Conservation (phyloP, 148 eudicot genomes). For the Agrostemma githago region DNA sequence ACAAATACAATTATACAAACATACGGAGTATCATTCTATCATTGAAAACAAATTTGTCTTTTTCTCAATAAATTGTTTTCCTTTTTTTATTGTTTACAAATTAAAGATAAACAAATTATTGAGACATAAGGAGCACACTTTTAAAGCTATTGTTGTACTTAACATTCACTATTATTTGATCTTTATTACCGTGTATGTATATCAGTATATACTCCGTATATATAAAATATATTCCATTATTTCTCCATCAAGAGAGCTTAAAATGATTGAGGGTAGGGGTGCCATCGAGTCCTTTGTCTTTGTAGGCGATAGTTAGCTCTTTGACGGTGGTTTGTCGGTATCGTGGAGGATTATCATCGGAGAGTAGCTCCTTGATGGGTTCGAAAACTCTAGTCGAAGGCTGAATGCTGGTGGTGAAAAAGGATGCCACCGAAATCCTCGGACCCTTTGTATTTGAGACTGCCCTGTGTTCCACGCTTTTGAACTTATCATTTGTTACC, state of each 20-base stretch:
- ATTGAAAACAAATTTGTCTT: too few relatives aligned
- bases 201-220: too few relatives aligned
- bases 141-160: too few relatives aligned
- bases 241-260: slow-evolving; percentile 21
- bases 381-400: slow-evolving; percentile 21
- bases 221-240: too few relatives aligned
- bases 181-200: too few relatives aligned
- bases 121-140: too few relatives aligned
- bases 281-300: slow-evolving; percentile 40
- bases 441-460: slow-evolving; percentile 37
- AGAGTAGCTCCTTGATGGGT: slow-evolving; percentile 41
- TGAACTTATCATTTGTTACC: slow-evolving; percentile 36
- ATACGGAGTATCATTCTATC: too few relatives aligned
- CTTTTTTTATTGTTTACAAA: too few relatives aligned
- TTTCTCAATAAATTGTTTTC: too few relatives aligned
- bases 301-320: slow-evolving; percentile 24
- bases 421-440: slow-evolving; percentile 42
- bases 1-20: too few relatives aligned
- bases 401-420: slow-evolving; percentile 22
- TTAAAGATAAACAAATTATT: too few relatives aligned
- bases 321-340: slow-evolving; percentile 32
- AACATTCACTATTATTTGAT: too few relatives aligned
- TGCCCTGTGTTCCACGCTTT: slow-evolving; percentile 38
- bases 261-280: slow-evolving; percentile 26
- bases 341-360: slow-evolving; percentile 36